These are phyloP conservation scores for Lumnitzera racemosa DNA, from an alignment of 345 rosid genomes.

Conservation along the genomic window DNA sequence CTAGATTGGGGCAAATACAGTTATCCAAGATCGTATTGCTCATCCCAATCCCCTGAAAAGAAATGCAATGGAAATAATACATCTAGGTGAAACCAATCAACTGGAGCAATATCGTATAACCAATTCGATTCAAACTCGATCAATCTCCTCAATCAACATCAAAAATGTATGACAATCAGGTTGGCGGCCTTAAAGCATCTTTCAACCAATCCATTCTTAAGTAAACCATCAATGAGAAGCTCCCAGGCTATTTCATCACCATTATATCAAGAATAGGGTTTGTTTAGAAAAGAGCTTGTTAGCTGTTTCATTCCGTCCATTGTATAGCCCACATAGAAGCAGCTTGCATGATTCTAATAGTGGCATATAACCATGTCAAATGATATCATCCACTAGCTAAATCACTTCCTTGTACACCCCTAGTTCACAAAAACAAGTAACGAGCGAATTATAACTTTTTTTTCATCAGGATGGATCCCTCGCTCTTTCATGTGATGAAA, in stretches of 20 bases:
- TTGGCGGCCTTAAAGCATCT: slow-evolving; percentile 45
- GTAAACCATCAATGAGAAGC: slow-evolving; percentile 70
- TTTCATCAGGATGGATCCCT: slow-evolving; percentile 51
- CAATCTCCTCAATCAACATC: slow-evolving; percentile 54
- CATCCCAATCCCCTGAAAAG: too few species aligned
- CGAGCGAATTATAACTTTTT: slow-evolving; percentile 46
- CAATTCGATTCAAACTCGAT: slow-evolving; percentile 10
- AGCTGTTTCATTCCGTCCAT: slow-evolving; percentile 49
- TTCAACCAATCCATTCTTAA: slow-evolving; percentile 46
- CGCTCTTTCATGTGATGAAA: slow-evolving; percentile 43
- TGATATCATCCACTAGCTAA: slow-evolving; percentile 45
- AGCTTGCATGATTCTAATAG: slow-evolving; percentile 55
- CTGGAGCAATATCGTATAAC: neutral
- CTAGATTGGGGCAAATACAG: too few species aligned
- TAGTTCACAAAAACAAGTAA: slow-evolving; percentile 52
- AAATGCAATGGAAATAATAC: neutral
- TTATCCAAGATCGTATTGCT: too few species aligned
- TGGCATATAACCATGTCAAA: slow-evolving; percentile 51
- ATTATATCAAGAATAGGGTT: slow-evolving; percentile 56
- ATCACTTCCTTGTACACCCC: slow-evolving; percentile 43
- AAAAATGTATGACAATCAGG: slow-evolving; percentile 57
- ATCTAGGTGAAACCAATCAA: neutral
- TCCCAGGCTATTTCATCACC: slow-evolving; percentile 83
- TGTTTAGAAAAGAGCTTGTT: slow-evolving; percentile 30
- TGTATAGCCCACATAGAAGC: slow-evolving; percentile 61